Percentiles rank a stretch among this genome's conserved stretches.
These are phyloP conservation scores for Acacia crassicarpa DNA, from an alignment of 306 rosid genomes.

Conservation along the genomic window DNA sequence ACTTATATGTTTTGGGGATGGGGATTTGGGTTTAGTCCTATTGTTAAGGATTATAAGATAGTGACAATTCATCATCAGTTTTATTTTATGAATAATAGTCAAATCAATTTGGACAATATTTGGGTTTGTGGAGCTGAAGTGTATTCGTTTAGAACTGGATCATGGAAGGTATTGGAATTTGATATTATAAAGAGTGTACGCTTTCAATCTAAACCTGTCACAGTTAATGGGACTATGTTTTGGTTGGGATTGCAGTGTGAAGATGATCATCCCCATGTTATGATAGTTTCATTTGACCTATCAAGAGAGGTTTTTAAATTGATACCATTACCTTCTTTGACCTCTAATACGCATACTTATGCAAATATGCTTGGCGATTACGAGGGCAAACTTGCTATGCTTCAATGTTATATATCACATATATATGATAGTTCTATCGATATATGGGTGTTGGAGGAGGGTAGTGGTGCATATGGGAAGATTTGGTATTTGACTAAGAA, in stretches of 20 bases:
- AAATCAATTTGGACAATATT: not conserved
- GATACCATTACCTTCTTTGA: not conserved
- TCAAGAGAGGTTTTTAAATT: not conserved
- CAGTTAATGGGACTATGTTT: not conserved
- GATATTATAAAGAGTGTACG: not conserved
- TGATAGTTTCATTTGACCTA: not conserved
- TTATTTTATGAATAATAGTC: not conserved
- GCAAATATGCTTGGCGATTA: not conserved
- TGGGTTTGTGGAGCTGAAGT: not conserved
- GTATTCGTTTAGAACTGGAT: slow-evolving; percentile 3
- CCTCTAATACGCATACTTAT: not conserved
- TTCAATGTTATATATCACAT: not conserved
- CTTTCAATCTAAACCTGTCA: not conserved
- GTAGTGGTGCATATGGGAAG: not conserved
- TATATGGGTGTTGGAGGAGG: not conserved
- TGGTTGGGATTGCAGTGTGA: not conserved
- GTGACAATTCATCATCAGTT: not conserved
- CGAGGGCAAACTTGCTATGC: not conserved
- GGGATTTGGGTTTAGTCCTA: slow-evolving; percentile 26
- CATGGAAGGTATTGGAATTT: slow-evolving; percentile 27
- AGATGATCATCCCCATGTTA: not conserved
- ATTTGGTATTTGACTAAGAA: not conserved
- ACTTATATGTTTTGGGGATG: not conserved
- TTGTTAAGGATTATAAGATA: slow-evolving; percentile 28
- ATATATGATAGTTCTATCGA: not conserved